These are phyloP conservation scores for Peronospora destructor DNA, from an alignment of 352 stramenopile species.

Conservation along the genomic window DNA sequence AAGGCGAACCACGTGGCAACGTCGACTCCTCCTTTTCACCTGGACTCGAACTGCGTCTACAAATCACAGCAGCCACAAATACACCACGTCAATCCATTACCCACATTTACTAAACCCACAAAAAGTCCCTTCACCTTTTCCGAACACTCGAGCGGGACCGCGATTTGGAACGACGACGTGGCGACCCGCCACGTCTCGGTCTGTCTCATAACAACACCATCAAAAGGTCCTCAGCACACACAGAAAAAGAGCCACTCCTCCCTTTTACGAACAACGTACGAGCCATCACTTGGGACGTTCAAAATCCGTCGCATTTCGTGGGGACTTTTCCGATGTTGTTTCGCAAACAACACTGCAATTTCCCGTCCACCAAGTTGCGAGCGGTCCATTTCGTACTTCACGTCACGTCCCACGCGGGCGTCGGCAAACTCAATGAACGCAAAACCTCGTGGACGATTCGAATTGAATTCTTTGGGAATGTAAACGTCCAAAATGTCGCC, in stretches of 20 bases:
- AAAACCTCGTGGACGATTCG: conserved; percentile 64
- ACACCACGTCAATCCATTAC: background rate
- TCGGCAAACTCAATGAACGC: conserved; percentile 78
- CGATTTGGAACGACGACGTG: conserved; percentile 22
- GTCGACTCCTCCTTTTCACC: conserved; percentile 8
- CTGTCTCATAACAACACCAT: conserved; percentile 2
- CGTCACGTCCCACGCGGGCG: conserved; percentile 47
- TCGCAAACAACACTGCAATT: conserved; percentile 72
- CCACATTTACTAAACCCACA: too few species aligned
- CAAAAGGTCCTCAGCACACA: background rate
- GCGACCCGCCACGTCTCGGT: conserved; percentile 8
- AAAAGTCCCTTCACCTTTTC: conserved; percentile 10
- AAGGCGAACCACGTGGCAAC: conserved; percentile 13
- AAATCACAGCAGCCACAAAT: background rate
- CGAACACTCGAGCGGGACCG: conserved; percentile 19
- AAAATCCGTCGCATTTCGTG: conserved; percentile 58
- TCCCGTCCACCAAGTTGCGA: conserved; percentile 56
- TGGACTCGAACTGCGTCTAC: conserved; percentile 22
- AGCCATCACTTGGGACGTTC: conserved; percentile 16
- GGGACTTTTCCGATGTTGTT: conserved; percentile 71
- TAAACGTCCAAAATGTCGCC: conserved; percentile 63
- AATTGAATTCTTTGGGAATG: conserved; percentile 52
- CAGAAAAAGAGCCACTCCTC: background rate
- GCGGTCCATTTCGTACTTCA: conserved; percentile 74
- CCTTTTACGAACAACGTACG: conserved; percentile 10